These are phyloP conservation scores for Hevea brasiliensis DNA, from an alignment of 345 rosid genomes.

Conservation along the genomic window DNA sequence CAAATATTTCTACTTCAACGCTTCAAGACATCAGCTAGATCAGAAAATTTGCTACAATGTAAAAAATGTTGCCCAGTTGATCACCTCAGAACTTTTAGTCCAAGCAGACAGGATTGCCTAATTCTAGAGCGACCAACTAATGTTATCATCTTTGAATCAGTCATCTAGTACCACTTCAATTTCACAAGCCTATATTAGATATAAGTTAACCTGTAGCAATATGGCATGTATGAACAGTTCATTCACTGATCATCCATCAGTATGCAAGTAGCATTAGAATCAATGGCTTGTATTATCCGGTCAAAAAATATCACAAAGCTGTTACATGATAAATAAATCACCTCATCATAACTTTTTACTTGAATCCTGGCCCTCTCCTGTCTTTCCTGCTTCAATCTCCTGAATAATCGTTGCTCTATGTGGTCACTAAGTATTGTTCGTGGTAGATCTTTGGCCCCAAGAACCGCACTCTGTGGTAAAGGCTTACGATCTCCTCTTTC, in stretches of 20 bases:
- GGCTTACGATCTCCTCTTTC: slow-evolving; percentile 92
- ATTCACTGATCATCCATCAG: neutral
- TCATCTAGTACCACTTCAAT: neutral
- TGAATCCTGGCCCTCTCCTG: slow-evolving; percentile 77
- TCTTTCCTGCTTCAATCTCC: slow-evolving; percentile 74
- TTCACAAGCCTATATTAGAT: neutral
- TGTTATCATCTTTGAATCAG: neutral
- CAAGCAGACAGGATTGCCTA: neutral
- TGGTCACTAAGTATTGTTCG: slow-evolving; percentile 92
- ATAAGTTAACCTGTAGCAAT: too few relatives aligned
- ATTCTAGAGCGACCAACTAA: neutral
- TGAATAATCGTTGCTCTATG: slow-evolving; percentile 82
- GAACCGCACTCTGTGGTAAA: slow-evolving; percentile 92
- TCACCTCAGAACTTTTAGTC: neutral
- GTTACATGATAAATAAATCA: slow-evolving; percentile 28
- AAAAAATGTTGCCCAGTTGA: too few relatives aligned
- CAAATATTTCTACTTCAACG: too few relatives aligned
- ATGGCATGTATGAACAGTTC: neutral
- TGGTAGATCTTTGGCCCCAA: slow-evolving; percentile 98
- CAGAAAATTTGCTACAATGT: too few relatives aligned
- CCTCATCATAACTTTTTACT: slow-evolving; percentile 88
- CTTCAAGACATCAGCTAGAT: too few relatives aligned
- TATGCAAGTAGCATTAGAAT: neutral
- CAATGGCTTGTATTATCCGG: slow-evolving; percentile 4
- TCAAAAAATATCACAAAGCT: neutral